Conservation (phyloP, 2,329 filamentous ascomycete genomes). For the Colletotrichum sp. region DNA sequence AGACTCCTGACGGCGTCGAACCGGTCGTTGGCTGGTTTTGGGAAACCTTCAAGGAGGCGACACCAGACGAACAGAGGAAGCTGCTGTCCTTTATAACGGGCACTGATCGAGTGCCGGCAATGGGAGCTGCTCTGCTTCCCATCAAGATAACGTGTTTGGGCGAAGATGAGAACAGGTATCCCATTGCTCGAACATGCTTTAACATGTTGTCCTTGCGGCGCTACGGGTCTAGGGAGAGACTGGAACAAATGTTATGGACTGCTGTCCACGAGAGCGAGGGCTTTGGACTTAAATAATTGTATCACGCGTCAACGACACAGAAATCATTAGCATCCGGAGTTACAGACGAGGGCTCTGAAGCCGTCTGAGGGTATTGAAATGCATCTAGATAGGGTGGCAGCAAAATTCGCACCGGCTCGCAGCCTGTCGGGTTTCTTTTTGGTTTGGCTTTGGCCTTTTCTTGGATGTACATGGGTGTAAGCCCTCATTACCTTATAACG, state of each 20-base stretch:
- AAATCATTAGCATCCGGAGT: constrained; percentile 6
- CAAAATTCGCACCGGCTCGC: background rate
- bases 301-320: constrained; percentile 6
- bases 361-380: background rate
- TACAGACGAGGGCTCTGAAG: background rate
- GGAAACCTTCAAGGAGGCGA: constrained; percentile 74
- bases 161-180: constrained; percentile 75
- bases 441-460: background rate
- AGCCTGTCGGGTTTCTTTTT: background rate
- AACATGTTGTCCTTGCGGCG: constrained; percentile 81
- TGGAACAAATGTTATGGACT: constrained; percentile 79
- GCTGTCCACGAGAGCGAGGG: constrained; percentile 91
- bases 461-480: constrained; percentile 6
- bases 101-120: constrained; percentile 88
- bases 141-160: constrained; percentile 81
- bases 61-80: constrained; percentile 73
- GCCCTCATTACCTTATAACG: background rate
- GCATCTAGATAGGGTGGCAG: background rate
- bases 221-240: constrained; percentile 68
- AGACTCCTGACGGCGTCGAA: constrained; percentile 62
- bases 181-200: constrained; percentile 90
- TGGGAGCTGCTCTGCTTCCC: constrained; percentile 79
- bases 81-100: constrained; percentile 88
- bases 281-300: constrained; percentile 79
- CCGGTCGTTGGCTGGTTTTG: constrained; percentile 86